Base-by-base conservation (phyloP, 208 protist species). In the Wallacemonas sp. region DNA sequence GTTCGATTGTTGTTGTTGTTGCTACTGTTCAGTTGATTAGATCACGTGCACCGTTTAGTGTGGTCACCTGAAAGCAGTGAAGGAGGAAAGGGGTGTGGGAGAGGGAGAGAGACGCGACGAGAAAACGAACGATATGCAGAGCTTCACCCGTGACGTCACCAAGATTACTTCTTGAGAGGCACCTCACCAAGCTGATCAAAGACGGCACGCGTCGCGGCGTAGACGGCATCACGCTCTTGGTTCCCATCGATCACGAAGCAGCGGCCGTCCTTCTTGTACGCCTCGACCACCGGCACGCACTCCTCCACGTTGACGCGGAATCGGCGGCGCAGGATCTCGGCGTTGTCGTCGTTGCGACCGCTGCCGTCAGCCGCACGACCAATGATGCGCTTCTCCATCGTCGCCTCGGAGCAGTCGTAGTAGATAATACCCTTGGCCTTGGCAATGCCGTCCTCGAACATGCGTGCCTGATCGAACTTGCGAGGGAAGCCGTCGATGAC, bases 401-500 rank as follows among this genome's bases (percentile, higher is more conserved):
- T 90, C 1, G 26, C 67, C 72, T 92, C 85, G 19, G 70, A 69
- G 76, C 88, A 95, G 60, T 95, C 83, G 63, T 94, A 86, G 77
- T 88, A 92, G 44, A 97, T 26, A 54, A 94, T 88, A 2, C 73
- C 80, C 2, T 67, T 70, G 5, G 87, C 82, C 41, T 58, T 67
- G 2, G 72, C 89, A 36, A 96, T 86, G 21, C 66, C 72, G 0
- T 89, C 79, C 72, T 96, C 90, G 67, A 95, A 97, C 85, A 91
- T 91, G 49, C 74, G 56, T 1, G 83, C 85, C 76, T 97, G 93
- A 52, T 93, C 90, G 41, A 72, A 61, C 65, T 92, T 93, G 33
- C 93, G 77, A 6, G 93, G 93, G 61, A 96, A 97, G 33, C 93
- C 91, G 68, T 96, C 90, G 46, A 96, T 83, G 29, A 97, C 61